phyloP scores from a whole-genome alignment of 148 eudicot species.

The Persicaria maculosa region DNA sequence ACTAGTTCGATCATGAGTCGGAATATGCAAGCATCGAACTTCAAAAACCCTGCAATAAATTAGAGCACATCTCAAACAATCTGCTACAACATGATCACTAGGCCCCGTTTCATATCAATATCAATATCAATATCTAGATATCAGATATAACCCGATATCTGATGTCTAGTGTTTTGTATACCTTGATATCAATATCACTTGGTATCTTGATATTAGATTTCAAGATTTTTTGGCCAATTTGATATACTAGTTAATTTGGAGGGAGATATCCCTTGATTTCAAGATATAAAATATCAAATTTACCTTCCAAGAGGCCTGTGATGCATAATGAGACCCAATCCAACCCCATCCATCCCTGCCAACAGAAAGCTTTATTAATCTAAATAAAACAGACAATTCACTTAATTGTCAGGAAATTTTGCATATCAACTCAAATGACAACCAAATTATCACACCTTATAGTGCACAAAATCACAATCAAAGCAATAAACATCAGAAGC shows the following conservation, averaged over 20 bases:
- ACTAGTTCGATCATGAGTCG: slow-evolving; percentile 76
- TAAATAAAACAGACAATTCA: neutral
- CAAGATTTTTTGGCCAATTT: neutral
- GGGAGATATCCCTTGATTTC: neutral
- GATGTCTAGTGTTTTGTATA: no score
- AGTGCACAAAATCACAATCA: neutral
- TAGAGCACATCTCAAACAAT: neutral
- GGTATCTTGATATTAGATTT: neutral
- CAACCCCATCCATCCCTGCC: slow-evolving; percentile 91
- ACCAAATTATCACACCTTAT: neutral
- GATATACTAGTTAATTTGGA: neutral
- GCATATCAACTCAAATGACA: neutral
- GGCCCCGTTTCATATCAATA: no score
- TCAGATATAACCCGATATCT: no score
- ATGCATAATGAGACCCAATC: slow-evolving; percentile 85
- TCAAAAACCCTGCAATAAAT: slow-evolving; percentile 68
- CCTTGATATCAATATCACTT: no score
- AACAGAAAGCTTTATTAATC: neutral
- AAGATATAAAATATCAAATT: slow-evolving; percentile 19
- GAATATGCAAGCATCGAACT: slow-evolving; percentile 85
- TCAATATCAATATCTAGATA: no score
- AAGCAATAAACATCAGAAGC: neutral
- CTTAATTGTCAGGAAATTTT: neutral
- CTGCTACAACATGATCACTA: neutral
- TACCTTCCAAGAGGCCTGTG: slow-evolving; percentile 82